A percentile compares a stretch with the other conserved stretches of the same genome.
Evolutionary conservation across 2,329 filamentous ascomycete species (phyloP).

Genomic region (Claviceps sp.): DNA sequence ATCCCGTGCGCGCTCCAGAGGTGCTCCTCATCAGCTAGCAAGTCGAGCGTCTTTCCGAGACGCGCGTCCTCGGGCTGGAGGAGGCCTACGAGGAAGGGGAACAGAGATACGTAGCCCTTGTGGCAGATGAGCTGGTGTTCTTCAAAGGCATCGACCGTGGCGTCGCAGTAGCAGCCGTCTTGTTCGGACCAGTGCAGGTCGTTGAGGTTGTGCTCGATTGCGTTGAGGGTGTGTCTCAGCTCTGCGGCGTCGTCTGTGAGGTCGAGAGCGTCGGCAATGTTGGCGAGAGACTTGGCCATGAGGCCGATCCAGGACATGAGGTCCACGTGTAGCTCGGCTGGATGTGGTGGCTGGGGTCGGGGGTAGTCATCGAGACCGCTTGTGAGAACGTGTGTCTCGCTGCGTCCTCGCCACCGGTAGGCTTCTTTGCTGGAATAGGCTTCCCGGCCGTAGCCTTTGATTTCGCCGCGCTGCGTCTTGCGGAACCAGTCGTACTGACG

Average conservation of each 20-base stretch:
- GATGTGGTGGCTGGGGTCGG: constrained; percentile 82
- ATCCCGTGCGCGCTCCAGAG: constrained; percentile 88
- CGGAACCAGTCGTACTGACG: constrained; percentile 93
- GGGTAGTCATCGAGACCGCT: constrained; percentile 96
- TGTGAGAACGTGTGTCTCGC: constrained; percentile 73
- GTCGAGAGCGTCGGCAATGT: constrained; percentile 64
- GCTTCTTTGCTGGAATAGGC: constrained; percentile 82
- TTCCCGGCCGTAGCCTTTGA: constrained; percentile 81
- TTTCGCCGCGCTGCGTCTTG: constrained; percentile 76
- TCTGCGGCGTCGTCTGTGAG: constrained; percentile 63
- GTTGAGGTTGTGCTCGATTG: constrained; percentile 74
- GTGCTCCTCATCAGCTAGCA: constrained; percentile 69
- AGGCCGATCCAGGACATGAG: constrained; percentile 95
- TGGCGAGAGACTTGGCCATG: constrained; percentile 76
- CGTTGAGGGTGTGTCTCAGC: constrained; percentile 57
- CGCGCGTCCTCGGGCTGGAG: constrained; percentile 60
- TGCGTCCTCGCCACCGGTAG: constrained; percentile 90
- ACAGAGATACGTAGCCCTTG: constrained; percentile 88
- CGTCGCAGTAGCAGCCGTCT: constrained; percentile 79
- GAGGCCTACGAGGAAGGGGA: constrained; percentile 81
- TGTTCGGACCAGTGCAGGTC: constrained; percentile 86
- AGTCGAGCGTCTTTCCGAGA: constrained; percentile 59
- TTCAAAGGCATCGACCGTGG: constrained; percentile 89
- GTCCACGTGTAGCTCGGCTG: constrained; percentile 89
- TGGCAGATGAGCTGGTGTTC: constrained; percentile 84